A percentile compares a stretch with the other conserved stretches of the same genome.
phyloP scores from a whole-genome alignment of 306 rosid species.

The Bauhinia variegata region DNA sequence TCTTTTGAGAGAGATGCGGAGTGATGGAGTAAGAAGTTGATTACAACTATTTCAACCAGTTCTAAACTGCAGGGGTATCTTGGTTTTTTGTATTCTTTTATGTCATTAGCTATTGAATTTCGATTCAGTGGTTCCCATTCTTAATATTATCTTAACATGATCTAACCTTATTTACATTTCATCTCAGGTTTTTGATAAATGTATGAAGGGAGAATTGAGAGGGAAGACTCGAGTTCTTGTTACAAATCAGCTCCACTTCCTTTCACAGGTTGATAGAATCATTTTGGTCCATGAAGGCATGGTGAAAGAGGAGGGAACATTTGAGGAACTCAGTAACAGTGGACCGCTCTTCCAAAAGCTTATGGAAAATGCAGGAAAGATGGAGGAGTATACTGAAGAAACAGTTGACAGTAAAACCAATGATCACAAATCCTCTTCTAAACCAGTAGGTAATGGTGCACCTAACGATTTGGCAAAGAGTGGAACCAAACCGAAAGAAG shows the following conservation, averaged over 20 bases:
- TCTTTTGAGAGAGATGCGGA: background rate
- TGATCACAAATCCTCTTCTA: conserved; percentile 47
- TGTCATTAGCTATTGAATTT: background rate
- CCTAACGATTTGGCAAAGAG: conserved; percentile 42
- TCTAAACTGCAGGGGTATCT: too few species aligned
- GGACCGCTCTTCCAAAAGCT: conserved; percentile 79
- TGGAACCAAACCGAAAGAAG: conserved; percentile 49
- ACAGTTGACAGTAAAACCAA: conserved; percentile 38
- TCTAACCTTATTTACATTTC: conserved; percentile 19
- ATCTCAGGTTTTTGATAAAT: conserved; percentile 76
- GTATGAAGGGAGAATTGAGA: conserved; percentile 83
- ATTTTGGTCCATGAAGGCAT: conserved; percentile 72
- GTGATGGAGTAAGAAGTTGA: too few species aligned
- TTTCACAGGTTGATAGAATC: conserved; percentile 86
- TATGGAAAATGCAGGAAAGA: conserved; percentile 91
- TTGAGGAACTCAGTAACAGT: conserved; percentile 74
- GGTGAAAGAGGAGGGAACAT: conserved; percentile 86
- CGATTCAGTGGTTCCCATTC: background rate
- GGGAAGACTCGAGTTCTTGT: conserved; percentile 93
- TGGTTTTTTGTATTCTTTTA: too few species aligned
- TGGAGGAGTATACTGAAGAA: conserved; percentile 72
- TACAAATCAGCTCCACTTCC: conserved; percentile 97
- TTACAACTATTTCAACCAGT: too few species aligned
- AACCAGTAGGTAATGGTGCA: conserved; percentile 48
- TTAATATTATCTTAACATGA: conserved; percentile 14